These are phyloP conservation scores for Xenoacremonium recifei DNA, from an alignment of 2,329 filamentous ascomycete species.

Conservation along the genomic window DNA sequence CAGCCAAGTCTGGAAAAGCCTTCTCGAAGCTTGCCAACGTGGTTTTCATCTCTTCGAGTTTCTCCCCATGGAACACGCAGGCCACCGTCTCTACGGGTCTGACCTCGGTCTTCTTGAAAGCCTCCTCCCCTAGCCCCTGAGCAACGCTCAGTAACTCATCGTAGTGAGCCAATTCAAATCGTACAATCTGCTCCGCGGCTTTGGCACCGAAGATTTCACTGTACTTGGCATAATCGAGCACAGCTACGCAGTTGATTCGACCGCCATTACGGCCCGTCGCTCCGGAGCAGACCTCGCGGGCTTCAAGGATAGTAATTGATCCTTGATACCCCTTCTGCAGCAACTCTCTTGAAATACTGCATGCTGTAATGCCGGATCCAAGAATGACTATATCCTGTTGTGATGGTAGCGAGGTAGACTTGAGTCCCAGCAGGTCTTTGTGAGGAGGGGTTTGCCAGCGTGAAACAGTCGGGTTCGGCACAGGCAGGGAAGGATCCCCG, in stretches of 20 bases:
- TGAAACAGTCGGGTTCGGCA: slow-evolving; percentile 32
- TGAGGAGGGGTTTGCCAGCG: slow-evolving; percentile 26
- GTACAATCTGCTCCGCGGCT: slow-evolving; percentile 4
- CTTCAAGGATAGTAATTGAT: slow-evolving; percentile 26
- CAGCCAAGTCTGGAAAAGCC: slow-evolving; percentile 6
- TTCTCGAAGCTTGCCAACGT: slow-evolving; percentile 10
- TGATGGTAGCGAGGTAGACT: slow-evolving; percentile 13
- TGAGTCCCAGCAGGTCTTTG: background rate
- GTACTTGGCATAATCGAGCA: slow-evolving; percentile 3
- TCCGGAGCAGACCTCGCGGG: slow-evolving; percentile 24
- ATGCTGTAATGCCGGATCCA: slow-evolving; percentile 36
- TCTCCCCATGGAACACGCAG: slow-evolving; percentile 1
- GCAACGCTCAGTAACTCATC: background rate
- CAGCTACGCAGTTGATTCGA: slow-evolving; percentile 9
- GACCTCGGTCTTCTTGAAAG: slow-evolving; percentile 5
- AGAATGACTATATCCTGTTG: slow-evolving; percentile 31
- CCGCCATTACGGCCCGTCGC: slow-evolving; percentile 32
- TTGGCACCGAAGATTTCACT: slow-evolving; percentile 9
- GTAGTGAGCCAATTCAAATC: slow-evolving; percentile 1
- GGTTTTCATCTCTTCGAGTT: slow-evolving; percentile 3
- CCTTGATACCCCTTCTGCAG: slow-evolving; percentile 11
- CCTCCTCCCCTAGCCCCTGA: background rate
- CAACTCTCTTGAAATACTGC: slow-evolving; percentile 29
- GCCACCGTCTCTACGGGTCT: slow-evolving; percentile 6
- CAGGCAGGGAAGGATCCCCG: slow-evolving; percentile 34